Evolutionary conservation across 805 yeast genomes (phyloP).

Genomic region (Yamadazyma scolyti): DNA sequence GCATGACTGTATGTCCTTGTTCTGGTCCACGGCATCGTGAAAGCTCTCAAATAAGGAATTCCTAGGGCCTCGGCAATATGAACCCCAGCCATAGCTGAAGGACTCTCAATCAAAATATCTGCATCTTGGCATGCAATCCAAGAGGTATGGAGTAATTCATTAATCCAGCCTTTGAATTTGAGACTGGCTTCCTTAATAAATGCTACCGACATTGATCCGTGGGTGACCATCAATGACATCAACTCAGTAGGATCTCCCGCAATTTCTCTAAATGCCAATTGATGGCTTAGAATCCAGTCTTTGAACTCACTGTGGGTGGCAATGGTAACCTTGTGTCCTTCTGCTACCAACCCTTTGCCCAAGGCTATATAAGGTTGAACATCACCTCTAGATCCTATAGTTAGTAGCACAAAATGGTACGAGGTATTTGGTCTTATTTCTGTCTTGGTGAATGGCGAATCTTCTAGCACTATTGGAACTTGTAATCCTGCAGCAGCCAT

Average conservation of each 20-base stretch:
- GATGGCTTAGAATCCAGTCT: conserved; percentile 67
- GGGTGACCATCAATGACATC: conserved; percentile 89
- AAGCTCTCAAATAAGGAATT: conserved; percentile 90
- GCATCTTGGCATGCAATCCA: conserved; percentile 86
- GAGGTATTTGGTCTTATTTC: conserved; percentile 51
- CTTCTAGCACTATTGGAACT: conserved; percentile 67
- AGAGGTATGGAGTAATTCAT: conserved; percentile 62
- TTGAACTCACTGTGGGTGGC: conserved; percentile 84
- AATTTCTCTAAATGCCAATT: conserved; percentile 63
- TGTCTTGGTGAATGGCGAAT: conserved; percentile 52
- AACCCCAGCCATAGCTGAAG: conserved; percentile 92
- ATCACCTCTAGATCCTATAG: conserved; percentile 95
- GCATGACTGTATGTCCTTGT: conserved; percentile 97
- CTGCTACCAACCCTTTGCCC: conserved; percentile 71
- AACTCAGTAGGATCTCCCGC: conserved; percentile 94
- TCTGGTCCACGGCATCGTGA: conserved; percentile 98
- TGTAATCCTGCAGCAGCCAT: conserved; percentile 57
- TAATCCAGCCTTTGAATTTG: conserved; percentile 80
- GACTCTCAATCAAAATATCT: conserved; percentile 89
- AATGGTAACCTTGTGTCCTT: conserved; percentile 82
- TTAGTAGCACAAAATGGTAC: conserved; percentile 63
- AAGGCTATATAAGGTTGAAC: conserved; percentile 94
- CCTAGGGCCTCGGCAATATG: conserved; percentile 91
- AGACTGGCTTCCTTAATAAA: conserved; percentile 79
- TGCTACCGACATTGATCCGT: conserved; percentile 81